phyloP scores from a whole-genome alignment of 2,329 filamentous ascomycete genomes.

The Aspergillus nomiae region DNA sequence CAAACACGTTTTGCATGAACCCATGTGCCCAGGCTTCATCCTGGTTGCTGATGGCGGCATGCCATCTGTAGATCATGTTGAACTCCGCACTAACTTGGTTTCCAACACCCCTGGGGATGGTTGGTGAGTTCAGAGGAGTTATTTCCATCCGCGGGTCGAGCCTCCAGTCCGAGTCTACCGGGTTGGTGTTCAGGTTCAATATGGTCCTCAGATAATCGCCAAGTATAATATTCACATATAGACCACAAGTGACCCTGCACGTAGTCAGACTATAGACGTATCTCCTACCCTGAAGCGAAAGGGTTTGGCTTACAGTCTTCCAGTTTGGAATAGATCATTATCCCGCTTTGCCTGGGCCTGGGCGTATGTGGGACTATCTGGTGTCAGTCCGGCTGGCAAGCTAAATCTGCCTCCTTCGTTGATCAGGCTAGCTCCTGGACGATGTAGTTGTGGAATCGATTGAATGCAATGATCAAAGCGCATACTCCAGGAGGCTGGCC shows the following conservation, averaged over 20 bases:
- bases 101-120: slow-evolving; percentile 46
- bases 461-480: slow-evolving; percentile 38
- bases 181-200: slow-evolving; percentile 27
- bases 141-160: slow-evolving; percentile 5
- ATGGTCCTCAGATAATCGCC: slow-evolving; percentile 39
- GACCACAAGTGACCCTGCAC: slow-evolving; percentile 28
- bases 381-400: slow-evolving; percentile 17
- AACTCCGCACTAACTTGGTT: slow-evolving; percentile 57
- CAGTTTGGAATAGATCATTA: slow-evolving; percentile 39
- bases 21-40: slow-evolving; percentile 50
- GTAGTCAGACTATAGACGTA: not conserved
- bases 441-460: slow-evolving; percentile 43
- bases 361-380: slow-evolving; percentile 26
- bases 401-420: slow-evolving; percentile 43
- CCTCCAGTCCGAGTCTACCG: slow-evolving; percentile 8
- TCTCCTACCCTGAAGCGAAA: not conserved
- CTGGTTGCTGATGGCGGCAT: slow-evolving; percentile 45
- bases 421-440: slow-evolving; percentile 40
- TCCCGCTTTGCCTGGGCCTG: slow-evolving; percentile 41
- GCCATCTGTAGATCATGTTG: slow-evolving; percentile 57
- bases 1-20: slow-evolving; percentile 12
- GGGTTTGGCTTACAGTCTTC: slow-evolving; percentile 20
- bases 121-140: slow-evolving; percentile 15
- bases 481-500: slow-evolving; percentile 37
- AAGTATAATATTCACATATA: slow-evolving; percentile 37